Evolutionary conservation across 1,284 basidiomycete species (phyloP), one percentile per base, ranked within the genome.

Genomic region (Apiotrichum domesticum): DNA sequence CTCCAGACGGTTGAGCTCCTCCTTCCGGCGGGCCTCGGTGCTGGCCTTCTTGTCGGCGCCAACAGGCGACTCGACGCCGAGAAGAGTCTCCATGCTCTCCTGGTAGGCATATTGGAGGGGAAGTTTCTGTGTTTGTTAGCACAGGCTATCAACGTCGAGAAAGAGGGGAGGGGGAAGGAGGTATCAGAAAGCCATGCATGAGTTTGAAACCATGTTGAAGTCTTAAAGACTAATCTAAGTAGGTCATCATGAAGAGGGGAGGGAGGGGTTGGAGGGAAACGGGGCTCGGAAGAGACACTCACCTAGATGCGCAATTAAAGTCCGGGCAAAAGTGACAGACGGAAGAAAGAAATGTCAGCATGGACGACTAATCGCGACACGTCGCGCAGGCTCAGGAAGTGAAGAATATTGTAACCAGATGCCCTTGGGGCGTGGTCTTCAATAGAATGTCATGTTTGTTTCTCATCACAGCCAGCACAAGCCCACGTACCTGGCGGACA

Each of bases 211-310:
- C 74, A 76, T 70, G 67, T 65, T 49, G 48, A 59, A 58, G 75
- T 77, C 74, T 77, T 76, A 63, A 77, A 77, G 75, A 76, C 74
- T 77, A 77, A 77, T 76, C 75, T 29, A 69, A 63, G 42, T 66
- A 65, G 58, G 52, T 73, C 74, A 75, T 76, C 73, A 73, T 59
- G 51, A 37, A 53, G 66, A 52, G 40, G 54, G 48, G 56, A 44
- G 55, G 56, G 46, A 54, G 51, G 45, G 40, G 52, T 37, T 33
- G 56, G 13, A 37, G 48, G 35, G 37, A 39, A 46, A 14, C 42
- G 34, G 46, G 6, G 15, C 29, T 14, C 52, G 11, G 54, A 56
- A 52, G 21, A 45, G 53, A 54, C 39, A 55, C 72, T 76, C 62
- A 76, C 74, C 74, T 76, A 56, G 63, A 51, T 7, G 47, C 37